Evolutionary conservation across 306 rosid species (phyloP).

Genomic region (Malus fusca): DNA sequence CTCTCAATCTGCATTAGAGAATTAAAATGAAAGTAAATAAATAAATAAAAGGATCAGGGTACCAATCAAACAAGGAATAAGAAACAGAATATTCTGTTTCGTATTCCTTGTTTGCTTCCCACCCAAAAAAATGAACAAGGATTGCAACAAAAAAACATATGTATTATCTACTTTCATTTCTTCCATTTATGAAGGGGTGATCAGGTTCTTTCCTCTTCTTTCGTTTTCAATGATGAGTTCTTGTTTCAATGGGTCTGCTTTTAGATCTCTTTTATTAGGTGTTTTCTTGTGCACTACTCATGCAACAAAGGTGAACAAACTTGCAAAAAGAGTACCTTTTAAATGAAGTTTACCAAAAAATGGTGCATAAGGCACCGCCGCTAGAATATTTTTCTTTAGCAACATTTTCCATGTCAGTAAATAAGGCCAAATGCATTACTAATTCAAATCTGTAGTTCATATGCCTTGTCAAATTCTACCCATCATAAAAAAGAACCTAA

Average conservation of each 20-base stretch:
- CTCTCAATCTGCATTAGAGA: constrained; percentile 63
- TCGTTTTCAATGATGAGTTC: neutral
- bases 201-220: neutral
- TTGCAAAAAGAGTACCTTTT: neutral
- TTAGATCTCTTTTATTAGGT: neutral
- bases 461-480: neutral
- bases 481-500: neutral
- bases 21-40: neutral
- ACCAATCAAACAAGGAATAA: constrained; percentile 1
- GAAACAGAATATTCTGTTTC: neutral
- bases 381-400: neutral
- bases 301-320: neutral
- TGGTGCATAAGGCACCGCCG: neutral
- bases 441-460: neutral
- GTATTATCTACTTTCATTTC: neutral
- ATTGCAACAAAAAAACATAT: neutral
- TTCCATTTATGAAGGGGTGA: neutral
- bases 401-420: neutral
- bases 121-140: neutral
- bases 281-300: neutral
- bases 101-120: neutral
- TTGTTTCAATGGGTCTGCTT: neutral
- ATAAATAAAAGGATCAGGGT: neutral
- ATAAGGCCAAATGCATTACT: neutral
- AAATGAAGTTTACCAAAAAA: neutral